Base-by-base conservation (phyloP, 2,329 filamentous ascomycete species). In the Aspergillus amoenus region DNA sequence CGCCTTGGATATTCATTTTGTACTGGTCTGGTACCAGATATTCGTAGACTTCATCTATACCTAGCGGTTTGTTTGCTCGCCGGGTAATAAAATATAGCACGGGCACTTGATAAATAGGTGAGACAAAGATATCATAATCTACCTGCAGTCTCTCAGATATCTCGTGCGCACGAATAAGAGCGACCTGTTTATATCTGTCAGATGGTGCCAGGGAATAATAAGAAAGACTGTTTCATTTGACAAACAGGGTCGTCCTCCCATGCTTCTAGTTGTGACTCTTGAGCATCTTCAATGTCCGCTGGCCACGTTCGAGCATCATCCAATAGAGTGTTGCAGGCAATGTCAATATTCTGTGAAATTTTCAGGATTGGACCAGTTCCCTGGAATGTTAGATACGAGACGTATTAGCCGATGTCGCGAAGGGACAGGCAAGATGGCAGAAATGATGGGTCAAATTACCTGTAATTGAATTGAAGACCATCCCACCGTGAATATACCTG, bases 71-170 rank as follows among this genome's bases (percentile, higher is more conserved):
- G 57, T 83, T 81, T 57, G 86, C 75, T 58, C 82, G 81, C 63
- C 84, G 82, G 66, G 91, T 73, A 53, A 79, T 84, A 77, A 93
- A 91, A 84, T 89, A 93, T 55, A 93, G 79, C 58, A 89, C 89
- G 8, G 90, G 90, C 45, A 88, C 84, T 60, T 82, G 82, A 74
- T 93, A 93, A 56, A 87, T 89, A 55, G 87, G 84, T 65, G 91
- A 90, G 59, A 89, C 80, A 67, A 90, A 82, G 66, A 93, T 85
- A 72, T 91, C 87, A 76, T 92, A 93, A 59, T 83, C 81, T 63
- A 90, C 84, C 52, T 72, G 65, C 80, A 77, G 55, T 77, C 76
- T 61, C 71, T 70, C 58, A 73, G 75, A 57, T 52, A 57, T 50
- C 47, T 64, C 51, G 49, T 63, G 21, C 37, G 56, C 59, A 51